phyloP scores from a whole-genome alignment of 805 yeast genomes.

The Wickerhamiella sorbophila region DNA sequence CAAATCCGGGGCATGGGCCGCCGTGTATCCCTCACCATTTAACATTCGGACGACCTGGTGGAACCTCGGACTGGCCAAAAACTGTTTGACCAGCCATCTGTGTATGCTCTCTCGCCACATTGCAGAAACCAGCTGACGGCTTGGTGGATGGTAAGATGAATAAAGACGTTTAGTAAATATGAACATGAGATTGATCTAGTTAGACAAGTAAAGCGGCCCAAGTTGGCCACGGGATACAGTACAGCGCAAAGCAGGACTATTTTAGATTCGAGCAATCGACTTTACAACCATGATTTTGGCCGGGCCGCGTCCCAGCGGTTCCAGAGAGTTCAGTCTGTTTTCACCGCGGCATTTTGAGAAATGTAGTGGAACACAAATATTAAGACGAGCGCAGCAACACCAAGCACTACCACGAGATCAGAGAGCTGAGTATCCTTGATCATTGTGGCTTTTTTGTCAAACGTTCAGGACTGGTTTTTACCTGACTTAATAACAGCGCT shows the following conservation, averaged over 20 bases:
- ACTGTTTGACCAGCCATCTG: constrained; percentile 14
- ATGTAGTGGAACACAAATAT: constrained; percentile 61
- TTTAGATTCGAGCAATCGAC: too few species aligned
- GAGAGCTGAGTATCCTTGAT: constrained; percentile 73
- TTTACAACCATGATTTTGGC: too few species aligned
- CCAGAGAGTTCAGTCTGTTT: background rate
- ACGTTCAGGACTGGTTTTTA: too few species aligned
- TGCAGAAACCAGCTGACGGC: background rate
- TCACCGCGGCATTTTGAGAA: constrained; percentile 18
- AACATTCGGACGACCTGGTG: constrained; percentile 17
- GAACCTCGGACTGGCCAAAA: constrained; percentile 18
- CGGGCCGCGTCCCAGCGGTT: too few species aligned
- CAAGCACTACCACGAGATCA: constrained; percentile 56
- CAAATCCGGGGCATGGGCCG: constrained; percentile 9
- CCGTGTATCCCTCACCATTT: constrained; percentile 15
- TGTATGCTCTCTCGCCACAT: constrained; percentile 17
- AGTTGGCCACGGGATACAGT: too few species aligned
- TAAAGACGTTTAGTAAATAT: too few species aligned
- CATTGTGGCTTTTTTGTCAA: too few species aligned
- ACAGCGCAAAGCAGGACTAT: too few species aligned
- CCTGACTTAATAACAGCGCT: too few species aligned
- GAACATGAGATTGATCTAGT: too few species aligned
- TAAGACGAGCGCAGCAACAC: constrained; percentile 54
- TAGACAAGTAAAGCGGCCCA: too few species aligned
- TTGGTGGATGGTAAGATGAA: too few species aligned